Conservation (phyloP, 2,329 filamentous ascomycete genomes). For the Trichoderma sp. region DNA sequence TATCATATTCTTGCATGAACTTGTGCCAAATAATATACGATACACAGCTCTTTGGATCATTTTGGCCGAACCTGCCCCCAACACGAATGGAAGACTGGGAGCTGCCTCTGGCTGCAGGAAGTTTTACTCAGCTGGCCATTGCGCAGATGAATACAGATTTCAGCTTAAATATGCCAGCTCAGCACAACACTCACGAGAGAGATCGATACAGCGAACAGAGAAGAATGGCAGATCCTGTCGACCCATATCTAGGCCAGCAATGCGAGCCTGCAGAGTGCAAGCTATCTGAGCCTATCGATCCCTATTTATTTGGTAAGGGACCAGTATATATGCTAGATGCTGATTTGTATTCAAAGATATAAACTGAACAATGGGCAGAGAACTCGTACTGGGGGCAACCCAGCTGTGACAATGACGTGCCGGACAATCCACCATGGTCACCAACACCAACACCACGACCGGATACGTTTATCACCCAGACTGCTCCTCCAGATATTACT, state of each 20-base stretch:
- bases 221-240: background rate
- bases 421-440: background rate
- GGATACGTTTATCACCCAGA: background rate
- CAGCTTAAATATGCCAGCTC: background rate
- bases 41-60: background rate
- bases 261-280: background rate
- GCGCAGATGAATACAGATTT: background rate
- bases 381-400: background rate
- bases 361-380: background rate
- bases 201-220: background rate
- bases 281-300: background rate
- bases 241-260: background rate
- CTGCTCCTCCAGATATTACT: background rate
- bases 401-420: background rate
- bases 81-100: background rate
- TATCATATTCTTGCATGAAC: background rate
- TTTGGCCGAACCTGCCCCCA: background rate
- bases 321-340: background rate
- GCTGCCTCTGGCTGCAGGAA: background rate
- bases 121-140: background rate
- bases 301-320: background rate
- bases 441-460: background rate
- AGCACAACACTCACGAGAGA: background rate
- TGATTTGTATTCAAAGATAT: background rate
- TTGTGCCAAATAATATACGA: background rate